Base-by-base conservation (phyloP, 1,284 basidiomycete genomes). In the Trichosporon sp. region DNA sequence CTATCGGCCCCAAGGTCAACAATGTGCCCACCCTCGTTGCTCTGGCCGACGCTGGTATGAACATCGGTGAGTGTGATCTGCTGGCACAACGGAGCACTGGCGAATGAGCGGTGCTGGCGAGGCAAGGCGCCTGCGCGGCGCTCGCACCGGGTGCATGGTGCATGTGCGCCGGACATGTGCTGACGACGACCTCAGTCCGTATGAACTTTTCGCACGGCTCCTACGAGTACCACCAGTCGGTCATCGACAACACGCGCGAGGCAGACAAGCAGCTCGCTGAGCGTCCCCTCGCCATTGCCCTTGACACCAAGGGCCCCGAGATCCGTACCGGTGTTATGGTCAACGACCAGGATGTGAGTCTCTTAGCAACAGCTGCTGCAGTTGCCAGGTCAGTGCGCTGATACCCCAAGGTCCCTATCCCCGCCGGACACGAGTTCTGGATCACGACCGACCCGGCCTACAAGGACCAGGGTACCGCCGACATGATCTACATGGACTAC, bases 281-380 rank as follows among this genome's bases (percentile, higher is more conserved):
- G 61, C 91, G 96, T 62, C 95, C 96, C 25, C 86, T 99, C 58
- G 96, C 96, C 61, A 98, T 99, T 76, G 96, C 96, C 73, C 85
- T 99, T 61, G 96, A 99, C 83, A 99, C 96, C 71, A 99, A 99
- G 91, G 96, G 96, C 61, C 96, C 96, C 40, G 96, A 99, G 83
- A 99, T 99, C 84, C 89, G 96, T 73, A 99, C 96, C 56, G 96
- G 96, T 72, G 77, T 95, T 77, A 99, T 96, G 85, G 87, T 85
- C 80, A 87, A 92, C 78, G 86, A 87, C 77, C 83, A 85, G 71
- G 96, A 99, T 77, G 91, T 93, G 78, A 75, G 90, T 85, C 58
- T 27, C 58, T 27, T n/a, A 21, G 40, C 31, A 56, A 21, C 54
- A 23, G 23, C 52, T 46, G 59, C 19, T 32, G 14, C 44, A 13